A percentile compares a stretch with the other conserved stretches of the same genome.
These are phyloP conservation scores for Nakazawaea wickerhamii DNA, from an alignment of 805 yeast species.

Conservation along the genomic window DNA sequence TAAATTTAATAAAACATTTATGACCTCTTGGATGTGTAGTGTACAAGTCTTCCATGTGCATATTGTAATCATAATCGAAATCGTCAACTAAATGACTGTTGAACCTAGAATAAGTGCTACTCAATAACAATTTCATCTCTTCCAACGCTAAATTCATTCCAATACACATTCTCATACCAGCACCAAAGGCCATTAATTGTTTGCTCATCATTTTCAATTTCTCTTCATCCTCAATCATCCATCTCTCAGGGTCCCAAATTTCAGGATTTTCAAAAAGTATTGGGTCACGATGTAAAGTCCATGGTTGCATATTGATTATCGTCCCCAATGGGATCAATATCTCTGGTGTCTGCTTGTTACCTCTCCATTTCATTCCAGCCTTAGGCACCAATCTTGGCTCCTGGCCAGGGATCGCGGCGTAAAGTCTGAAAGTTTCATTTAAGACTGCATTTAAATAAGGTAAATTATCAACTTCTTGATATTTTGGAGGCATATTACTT, in stretches of 20 bases:
- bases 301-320: constrained; percentile 52
- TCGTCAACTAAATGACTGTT: constrained; percentile 5
- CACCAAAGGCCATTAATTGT: constrained; percentile 56
- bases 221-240: constrained; percentile 37
- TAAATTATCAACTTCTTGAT: constrained; percentile 40
- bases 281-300: constrained; percentile 44
- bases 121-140: constrained; percentile 51
- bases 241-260: constrained; percentile 46
- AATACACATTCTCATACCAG: constrained; percentile 60
- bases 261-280: constrained; percentile 38
- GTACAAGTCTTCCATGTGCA: constrained; percentile 14
- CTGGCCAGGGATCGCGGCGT: constrained; percentile 59
- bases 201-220: constrained; percentile 34
- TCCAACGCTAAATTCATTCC: constrained; percentile 58
- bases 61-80: constrained; percentile 13
- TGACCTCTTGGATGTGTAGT: constrained; percentile 14
- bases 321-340: constrained; percentile 41
- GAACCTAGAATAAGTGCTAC: constrained; percentile 45
- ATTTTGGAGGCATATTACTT: constrained; percentile 21
- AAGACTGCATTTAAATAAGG: constrained; percentile 52
- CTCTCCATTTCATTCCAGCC: constrained; percentile 12
- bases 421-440: constrained; percentile 51
- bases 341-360: constrained; percentile 10
- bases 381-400: constrained; percentile 47
- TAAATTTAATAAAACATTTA: constrained; percentile 5